Percentiles rank a stretch among this genome's conserved stretches.
phyloP scores from a whole-genome alignment of 805 yeast genomes.

The Candida taoyuanica region DNA sequence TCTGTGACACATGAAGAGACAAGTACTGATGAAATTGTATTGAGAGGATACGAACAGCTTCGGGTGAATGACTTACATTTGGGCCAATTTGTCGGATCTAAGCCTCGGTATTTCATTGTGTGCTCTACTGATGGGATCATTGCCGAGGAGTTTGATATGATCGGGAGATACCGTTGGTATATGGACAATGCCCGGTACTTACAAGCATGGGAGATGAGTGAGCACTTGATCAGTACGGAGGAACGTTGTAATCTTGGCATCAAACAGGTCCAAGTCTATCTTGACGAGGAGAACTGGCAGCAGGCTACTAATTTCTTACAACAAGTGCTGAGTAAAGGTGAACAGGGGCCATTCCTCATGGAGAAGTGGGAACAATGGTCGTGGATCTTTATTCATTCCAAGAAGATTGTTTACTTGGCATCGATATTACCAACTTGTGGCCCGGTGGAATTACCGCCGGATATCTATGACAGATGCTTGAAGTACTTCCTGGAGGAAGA shows the following conservation, averaged over 20 bases:
- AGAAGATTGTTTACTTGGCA: slow-evolving; percentile 43
- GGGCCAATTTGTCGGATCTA: slow-evolving; percentile 43
- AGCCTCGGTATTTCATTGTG: slow-evolving; percentile 55
- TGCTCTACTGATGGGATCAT: slow-evolving; percentile 80
- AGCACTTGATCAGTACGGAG: slow-evolving; percentile 43
- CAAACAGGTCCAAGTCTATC: slow-evolving; percentile 39
- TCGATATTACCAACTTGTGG: slow-evolving; percentile 47
- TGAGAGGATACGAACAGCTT: slow-evolving; percentile 43
- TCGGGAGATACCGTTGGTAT: slow-evolving; percentile 74
- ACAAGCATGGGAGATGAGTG: slow-evolving; percentile 79
- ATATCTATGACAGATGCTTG: slow-evolving; percentile 45
- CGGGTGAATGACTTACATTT: slow-evolving; percentile 73
- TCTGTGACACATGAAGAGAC: slow-evolving; percentile 63
- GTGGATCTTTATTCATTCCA: slow-evolving; percentile 43
- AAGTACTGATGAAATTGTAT: slow-evolving; percentile 72
- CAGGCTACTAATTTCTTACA: slow-evolving; percentile 48
- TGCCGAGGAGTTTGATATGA: slow-evolving; percentile 63
- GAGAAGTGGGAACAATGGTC: slow-evolving; percentile 67
- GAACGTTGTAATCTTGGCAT: slow-evolving; percentile 60
- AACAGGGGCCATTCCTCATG: slow-evolving; percentile 21
- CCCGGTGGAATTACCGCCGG: slow-evolving; percentile 29
- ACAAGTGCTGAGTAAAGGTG: slow-evolving; percentile 32
- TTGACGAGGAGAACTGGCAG: slow-evolving; percentile 47
- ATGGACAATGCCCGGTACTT: slow-evolving; percentile 45
- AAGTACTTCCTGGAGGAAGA: slow-evolving; percentile 15